Conservation (phyloP, 371 early-diverging fungal genomes). For the Mucor piriformis region DNA sequence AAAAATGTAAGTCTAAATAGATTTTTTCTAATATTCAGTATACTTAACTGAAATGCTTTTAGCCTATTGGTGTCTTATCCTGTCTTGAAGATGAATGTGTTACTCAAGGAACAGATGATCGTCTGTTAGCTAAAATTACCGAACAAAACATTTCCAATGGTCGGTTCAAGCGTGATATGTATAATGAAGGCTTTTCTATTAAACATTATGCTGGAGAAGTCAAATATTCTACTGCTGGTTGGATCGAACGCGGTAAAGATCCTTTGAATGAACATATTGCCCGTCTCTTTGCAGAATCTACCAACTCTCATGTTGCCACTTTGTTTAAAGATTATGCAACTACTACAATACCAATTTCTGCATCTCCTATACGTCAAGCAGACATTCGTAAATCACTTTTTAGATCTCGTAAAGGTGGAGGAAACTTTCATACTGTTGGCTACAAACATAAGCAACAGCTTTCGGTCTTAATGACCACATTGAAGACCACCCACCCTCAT, state of each 20-base stretch:
- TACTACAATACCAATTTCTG: neutral
- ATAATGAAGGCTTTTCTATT: slow-evolving; percentile 92
- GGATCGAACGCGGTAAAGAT: slow-evolving; percentile 99
- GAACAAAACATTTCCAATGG: slow-evolving; percentile 59
- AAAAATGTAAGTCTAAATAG: slow-evolving; percentile 58
- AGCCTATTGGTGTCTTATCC: slow-evolving; percentile 98
- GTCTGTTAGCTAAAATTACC: slow-evolving; percentile 93
- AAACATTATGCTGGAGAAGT: slow-evolving; percentile 99
- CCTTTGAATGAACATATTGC: slow-evolving; percentile 98
- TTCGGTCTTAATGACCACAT: slow-evolving; percentile 84
- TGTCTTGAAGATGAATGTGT: slow-evolving; percentile 99
- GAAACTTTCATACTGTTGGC: slow-evolving; percentile 95
- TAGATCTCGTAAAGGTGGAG: slow-evolving; percentile 54
- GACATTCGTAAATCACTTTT: slow-evolving; percentile 25
- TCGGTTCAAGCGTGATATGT: slow-evolving; percentile 89
- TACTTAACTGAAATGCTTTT: neutral
- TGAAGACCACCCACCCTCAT: slow-evolving; percentile 95
- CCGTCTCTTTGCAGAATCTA: slow-evolving; percentile 82
- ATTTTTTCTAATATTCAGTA: neutral
- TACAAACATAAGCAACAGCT: slow-evolving; percentile 98
- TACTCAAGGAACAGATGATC: slow-evolving; percentile 96
- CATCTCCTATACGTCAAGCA: slow-evolving; percentile 6
- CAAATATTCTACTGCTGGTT: slow-evolving; percentile 93
- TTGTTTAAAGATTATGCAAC: slow-evolving; percentile 63
- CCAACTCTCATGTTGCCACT: slow-evolving; percentile 75